phyloP scores from a whole-genome alignment of 331 rosid species.

The Rosa hybrid region DNA sequence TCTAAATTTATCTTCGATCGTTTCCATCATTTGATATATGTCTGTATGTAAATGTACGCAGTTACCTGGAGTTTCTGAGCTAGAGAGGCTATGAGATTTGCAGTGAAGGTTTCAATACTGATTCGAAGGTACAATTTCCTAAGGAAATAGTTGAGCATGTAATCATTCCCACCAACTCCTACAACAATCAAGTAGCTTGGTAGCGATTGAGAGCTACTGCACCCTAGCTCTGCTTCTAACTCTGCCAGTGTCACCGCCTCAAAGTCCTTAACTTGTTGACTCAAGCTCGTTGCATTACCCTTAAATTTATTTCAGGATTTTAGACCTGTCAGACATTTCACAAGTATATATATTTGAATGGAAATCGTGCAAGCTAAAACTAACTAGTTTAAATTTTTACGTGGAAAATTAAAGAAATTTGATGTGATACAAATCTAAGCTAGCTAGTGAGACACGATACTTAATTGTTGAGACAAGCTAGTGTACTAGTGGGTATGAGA shows the following conservation, averaged over 20 bases:
- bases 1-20: not conserved
- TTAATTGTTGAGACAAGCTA: no score
- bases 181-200: constrained; percentile 44
- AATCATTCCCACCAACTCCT: constrained; percentile 55
- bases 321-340: no score
- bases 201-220: constrained; percentile 10
- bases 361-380: no score
- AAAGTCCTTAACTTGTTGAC: constrained; percentile 40
- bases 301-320: constrained; percentile 1
- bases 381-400: no score
- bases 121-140: constrained; percentile 5
- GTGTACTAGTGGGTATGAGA: no score
- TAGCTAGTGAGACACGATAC: not conserved
- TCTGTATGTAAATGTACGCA: not conserved
- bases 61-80: constrained; percentile 39
- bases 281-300: constrained; percentile 44
- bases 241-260: constrained; percentile 41
- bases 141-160: constrained; percentile 47
- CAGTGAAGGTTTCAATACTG: constrained; percentile 33
- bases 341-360: no score
- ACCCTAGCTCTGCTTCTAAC: constrained; percentile 23
- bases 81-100: constrained; percentile 32
- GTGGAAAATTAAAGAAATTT: no score
- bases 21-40: not conserved
- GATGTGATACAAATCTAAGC: not conserved